Base-by-base conservation (phyloP, 768 basidiomycete genomes). In the Lactifluus rugatus region DNA sequence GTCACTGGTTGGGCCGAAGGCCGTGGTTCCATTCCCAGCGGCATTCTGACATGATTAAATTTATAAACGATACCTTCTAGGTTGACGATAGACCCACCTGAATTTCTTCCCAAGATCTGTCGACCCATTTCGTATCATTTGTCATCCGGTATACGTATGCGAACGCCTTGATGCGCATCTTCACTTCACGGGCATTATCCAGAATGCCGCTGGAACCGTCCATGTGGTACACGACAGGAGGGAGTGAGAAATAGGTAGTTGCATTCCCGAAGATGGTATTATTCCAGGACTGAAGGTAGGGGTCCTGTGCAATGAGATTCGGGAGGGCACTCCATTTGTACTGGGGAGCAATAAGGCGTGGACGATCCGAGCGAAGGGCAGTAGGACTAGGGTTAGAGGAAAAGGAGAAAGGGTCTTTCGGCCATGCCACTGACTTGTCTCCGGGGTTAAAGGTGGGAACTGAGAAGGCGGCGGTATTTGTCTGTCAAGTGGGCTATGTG, bases 121-220 rank as follows among this genome's bases (percentile, higher is more conserved):
- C 90, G 7, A 84, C 84, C 88, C 90, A 99, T 69, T 81, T 83
- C 10, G 90, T 93, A 70, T 98, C 85, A 61, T 93, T 91, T 52
- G 92, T 89, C 81, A 96, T 84, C 48, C 83, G 83, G 71, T 87
- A 97, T 32, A 79, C 93, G 66, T 97, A 99, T 1, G 83, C 81
- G 73, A 90, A 93, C 50, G 89, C 90, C 73, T 99, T 99, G 72
- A 97, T 76, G 54, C 90, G 81, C 75, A 86, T 78, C 72, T 99
- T 98, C 67, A 95, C 77, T 70, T 87, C 81, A 60, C 96, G 85
- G 19, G 94, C 86, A 61, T 83, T 81, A 67, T 99, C 96, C 28
- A 99, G 78, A 34, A 98, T 92, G 67, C 96, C 96, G 63, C 87
- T 93, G 62, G 80, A 81, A 25, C 89, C 86, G 66, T 99, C 96